These are phyloP conservation scores for Aureobasidium sp. DNA, from an alignment of 2,329 filamentous ascomycete species.

Conservation along the genomic window DNA sequence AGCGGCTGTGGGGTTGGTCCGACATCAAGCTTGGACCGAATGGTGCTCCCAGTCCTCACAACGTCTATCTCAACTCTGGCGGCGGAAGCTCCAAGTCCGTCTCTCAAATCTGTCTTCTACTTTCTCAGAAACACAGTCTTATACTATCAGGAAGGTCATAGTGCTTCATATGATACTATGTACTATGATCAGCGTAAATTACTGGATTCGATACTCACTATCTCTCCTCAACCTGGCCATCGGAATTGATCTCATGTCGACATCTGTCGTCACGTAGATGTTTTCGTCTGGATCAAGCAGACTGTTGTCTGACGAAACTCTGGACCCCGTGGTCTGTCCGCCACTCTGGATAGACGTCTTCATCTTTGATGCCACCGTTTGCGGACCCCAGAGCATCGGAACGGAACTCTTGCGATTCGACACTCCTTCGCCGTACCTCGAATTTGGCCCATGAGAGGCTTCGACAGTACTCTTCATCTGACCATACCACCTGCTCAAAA, in stretches of 20 bases:
- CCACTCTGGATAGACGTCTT: slow-evolving; percentile 5
- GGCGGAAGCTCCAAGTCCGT: neutral
- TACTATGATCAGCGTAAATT: neutral
- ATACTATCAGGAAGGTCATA: neutral
- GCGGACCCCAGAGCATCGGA: neutral
- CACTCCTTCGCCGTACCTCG: neutral
- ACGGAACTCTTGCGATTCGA: slow-evolving; percentile 5
- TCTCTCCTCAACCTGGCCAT: neutral
- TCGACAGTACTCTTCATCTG: slow-evolving; percentile 6
- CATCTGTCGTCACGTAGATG: slow-evolving; percentile 11
- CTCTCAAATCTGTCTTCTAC: neutral
- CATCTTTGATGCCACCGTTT: neutral
- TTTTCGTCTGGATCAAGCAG: neutral
- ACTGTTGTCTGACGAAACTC: neutral
- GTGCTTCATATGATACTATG: neutral
- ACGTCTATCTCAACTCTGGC: neutral
- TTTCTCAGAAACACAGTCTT: neutral
- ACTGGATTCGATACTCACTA: neutral
- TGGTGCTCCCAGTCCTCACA: neutral
- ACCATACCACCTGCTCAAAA: slow-evolving; percentile 18
- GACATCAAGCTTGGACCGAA: neutral
- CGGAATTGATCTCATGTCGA: neutral
- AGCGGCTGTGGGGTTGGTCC: neutral
- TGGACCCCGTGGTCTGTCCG: neutral
- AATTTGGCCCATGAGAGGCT: neutral